phyloP scores from a whole-genome alignment of 2,329 filamentous ascomycete genomes.

The Talaromyces sp. region DNA sequence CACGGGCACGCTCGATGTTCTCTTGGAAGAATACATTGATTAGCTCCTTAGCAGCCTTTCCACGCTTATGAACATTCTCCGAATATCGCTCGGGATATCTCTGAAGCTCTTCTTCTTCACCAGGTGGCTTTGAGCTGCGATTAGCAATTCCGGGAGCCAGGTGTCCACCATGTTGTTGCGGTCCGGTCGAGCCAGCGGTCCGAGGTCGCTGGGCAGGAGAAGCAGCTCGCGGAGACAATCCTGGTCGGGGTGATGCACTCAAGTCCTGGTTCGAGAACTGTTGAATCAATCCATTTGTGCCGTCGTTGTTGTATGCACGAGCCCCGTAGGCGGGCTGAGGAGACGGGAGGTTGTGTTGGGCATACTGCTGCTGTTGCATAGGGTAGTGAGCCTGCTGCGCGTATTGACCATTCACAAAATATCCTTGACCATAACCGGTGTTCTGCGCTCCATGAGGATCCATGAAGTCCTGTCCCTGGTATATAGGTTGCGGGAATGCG shows the following conservation, averaged over 20 bases:
- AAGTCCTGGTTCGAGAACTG: conserved; percentile 98
- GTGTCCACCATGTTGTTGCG: conserved; percentile 61
- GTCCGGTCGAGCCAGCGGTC: conserved; percentile 68
- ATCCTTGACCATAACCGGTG: conserved; percentile 46
- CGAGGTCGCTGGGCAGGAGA: conserved; percentile 75
- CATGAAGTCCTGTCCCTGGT: conserved; percentile 61
- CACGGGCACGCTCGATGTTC: conserved; percentile 91
- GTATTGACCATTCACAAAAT: conserved; percentile 64
- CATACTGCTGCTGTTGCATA: conserved; percentile 51
- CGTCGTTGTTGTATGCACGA: conserved; percentile 61
- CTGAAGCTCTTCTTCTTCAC: conserved; percentile 69
- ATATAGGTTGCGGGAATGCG: conserved; percentile 91
- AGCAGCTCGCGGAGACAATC: conserved; percentile 66
- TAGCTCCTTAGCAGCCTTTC: conserved; percentile 62
- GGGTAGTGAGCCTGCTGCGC: conserved; percentile 17
- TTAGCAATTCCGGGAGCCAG: conserved; percentile 62
- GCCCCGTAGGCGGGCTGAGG: conserved; percentile 53
- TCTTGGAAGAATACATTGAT: conserved; percentile 91
- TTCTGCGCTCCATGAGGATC: conserved; percentile 44
- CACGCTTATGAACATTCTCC: conserved; percentile 75
- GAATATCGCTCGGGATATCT: conserved; percentile 81
- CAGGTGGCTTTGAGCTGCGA: conserved; percentile 52
- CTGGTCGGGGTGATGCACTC: conserved; percentile 66
- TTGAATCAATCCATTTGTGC: conserved; percentile 85
- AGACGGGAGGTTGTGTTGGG: conserved; percentile 53